These are phyloP conservation scores for Backusella macrospora DNA, from an alignment of 192 early-diverging fungal genomes.

Conservation along the genomic window DNA sequence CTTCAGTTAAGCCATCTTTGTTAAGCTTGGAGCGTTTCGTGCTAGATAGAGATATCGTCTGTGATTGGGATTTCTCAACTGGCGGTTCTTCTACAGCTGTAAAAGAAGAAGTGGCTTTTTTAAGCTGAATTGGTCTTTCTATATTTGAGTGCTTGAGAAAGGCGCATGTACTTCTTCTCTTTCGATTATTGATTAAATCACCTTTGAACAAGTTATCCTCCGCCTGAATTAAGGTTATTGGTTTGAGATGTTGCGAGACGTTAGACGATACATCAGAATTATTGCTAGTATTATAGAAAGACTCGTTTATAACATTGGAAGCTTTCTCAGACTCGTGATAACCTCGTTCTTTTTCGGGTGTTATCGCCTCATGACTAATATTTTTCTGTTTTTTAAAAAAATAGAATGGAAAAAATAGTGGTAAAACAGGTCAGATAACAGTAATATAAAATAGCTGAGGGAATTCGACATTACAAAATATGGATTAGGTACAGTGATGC, in stretches of 20 bases:
- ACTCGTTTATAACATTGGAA: neutral
- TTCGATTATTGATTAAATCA: neutral
- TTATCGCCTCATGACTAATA: neutral
- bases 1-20: slow-evolving; percentile 65
- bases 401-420: neutral
- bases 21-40: slow-evolving; percentile 23
- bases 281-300: neutral
- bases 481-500: neutral
- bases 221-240: neutral
- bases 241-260: neutral
- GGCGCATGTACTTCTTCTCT: neutral
- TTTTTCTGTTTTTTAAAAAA: neutral
- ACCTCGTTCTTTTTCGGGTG: slow-evolving; percentile 12
- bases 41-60: neutral
- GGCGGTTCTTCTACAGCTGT: slow-evolving; percentile 23
- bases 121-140: neutral
- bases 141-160: neutral
- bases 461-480: slow-evolving; percentile 23
- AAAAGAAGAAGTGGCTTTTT: neutral
- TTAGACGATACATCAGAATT: neutral
- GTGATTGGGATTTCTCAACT: neutral
- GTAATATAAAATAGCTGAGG: neutral
- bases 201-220: neutral
- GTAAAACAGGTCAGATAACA: neutral
- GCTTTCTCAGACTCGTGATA: neutral